These are phyloP conservation scores for Rutstroemia sp. DNA, from an alignment of 2,329 filamentous ascomycete genomes.

Conservation along the genomic window DNA sequence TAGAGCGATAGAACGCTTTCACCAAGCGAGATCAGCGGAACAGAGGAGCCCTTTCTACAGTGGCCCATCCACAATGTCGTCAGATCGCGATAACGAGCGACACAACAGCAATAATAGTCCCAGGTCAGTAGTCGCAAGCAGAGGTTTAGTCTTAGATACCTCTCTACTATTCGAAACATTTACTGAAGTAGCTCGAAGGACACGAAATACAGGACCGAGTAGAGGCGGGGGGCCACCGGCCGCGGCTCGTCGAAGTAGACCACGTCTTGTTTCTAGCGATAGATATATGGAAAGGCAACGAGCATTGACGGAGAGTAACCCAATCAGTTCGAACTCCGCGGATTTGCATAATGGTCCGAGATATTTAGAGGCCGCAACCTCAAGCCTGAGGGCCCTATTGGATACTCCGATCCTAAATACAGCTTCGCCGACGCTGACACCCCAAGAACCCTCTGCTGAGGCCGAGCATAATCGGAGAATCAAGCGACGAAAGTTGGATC, in stretches of 20 bases:
- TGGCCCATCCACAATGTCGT: not conserved
- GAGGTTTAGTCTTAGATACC: not conserved
- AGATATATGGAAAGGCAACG: conserved; percentile 27
- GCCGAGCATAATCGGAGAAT: conserved; percentile 44
- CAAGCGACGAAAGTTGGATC: conserved; percentile 66
- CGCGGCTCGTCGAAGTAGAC: conserved; percentile 17
- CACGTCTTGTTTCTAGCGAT: conserved; percentile 22
- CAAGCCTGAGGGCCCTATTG: conserved; percentile 18
- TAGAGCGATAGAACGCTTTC: conserved; percentile 33
- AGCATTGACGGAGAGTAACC: conserved; percentile 3
- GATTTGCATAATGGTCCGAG: conserved; percentile 23
- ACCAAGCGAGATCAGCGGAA: not conserved
- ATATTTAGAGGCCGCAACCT: conserved; percentile 24
- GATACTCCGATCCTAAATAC: conserved; percentile 22
- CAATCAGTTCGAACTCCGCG: conserved; percentile 12
- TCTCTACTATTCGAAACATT: conserved; percentile 6
- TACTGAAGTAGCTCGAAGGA: not conserved
- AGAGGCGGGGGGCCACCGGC: conserved; percentile 1
- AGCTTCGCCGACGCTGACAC: conserved; percentile 16
- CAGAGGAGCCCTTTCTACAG: not conserved
- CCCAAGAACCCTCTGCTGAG: conserved; percentile 22
- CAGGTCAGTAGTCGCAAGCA: conserved; percentile 8
- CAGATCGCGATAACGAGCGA: not conserved
- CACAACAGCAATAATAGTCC: not conserved
- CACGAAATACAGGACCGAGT: conserved; percentile 11